Percentiles rank a stretch among this genome's conserved stretches.
phyloP scores from a whole-genome alignment of 2,329 filamentous ascomycete genomes.

The Septoria linicola region DNA sequence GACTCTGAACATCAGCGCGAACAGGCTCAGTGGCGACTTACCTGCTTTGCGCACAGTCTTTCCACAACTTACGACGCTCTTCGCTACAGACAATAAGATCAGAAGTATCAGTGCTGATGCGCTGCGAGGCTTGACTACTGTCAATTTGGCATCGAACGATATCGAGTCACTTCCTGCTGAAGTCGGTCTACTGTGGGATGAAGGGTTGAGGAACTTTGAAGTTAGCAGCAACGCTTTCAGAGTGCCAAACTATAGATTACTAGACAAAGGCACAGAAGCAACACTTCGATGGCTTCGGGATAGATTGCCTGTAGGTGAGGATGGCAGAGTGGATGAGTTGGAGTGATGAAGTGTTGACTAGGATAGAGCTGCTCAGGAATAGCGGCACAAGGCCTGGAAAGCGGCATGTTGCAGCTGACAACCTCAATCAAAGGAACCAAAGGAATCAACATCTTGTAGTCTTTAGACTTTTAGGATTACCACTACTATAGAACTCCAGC shows the following conservation, averaged over 20 bases:
- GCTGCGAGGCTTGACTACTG: constrained; percentile 69
- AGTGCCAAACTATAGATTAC: constrained; percentile 77
- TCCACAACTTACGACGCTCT: constrained; percentile 67
- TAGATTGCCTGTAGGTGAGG: constrained; percentile 22
- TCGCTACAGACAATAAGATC: constrained; percentile 78
- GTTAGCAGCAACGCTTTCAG: constrained; percentile 84
- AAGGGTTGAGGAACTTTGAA: constrained; percentile 65
- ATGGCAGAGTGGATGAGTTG: neutral
- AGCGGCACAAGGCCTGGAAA: too few species aligned
- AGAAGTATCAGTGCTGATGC: constrained; percentile 65
- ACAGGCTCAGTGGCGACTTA: constrained; percentile 68
- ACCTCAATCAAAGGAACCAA: too few species aligned
- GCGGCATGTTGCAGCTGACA: too few species aligned
- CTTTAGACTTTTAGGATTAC: too few species aligned
- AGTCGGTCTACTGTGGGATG: constrained; percentile 72
- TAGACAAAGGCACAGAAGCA: constrained; percentile 85
- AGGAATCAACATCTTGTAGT: too few species aligned
- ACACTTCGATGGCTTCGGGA: constrained; percentile 78
- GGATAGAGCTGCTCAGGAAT: too few species aligned
- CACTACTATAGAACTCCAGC: too few species aligned
- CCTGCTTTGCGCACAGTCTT: constrained; percentile 67
- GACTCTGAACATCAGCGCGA: constrained; percentile 77
- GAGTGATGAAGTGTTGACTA: too few species aligned
- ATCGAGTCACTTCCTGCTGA: constrained; percentile 78
- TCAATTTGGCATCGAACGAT: constrained; percentile 83